Evolutionary conservation across 2,329 filamentous ascomycete genomes (phyloP), one percentile per base, ranked within the genome.

Genomic region (Incumbomyces lentus): DNA sequence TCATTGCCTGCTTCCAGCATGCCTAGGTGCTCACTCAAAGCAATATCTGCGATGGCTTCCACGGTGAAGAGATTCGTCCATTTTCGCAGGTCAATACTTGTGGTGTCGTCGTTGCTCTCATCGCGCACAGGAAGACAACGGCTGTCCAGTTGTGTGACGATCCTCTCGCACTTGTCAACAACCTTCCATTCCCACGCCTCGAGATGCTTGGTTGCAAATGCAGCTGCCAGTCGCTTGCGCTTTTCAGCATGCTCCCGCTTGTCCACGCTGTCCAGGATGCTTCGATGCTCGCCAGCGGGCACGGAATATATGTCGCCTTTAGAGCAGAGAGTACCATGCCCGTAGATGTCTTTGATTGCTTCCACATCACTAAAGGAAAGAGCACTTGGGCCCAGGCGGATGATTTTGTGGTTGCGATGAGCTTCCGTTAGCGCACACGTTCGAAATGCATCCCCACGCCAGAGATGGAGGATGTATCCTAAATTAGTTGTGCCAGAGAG

Each of bases 391-490:
- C 37, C 37, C 22, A 47, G 31, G 10, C 44, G 44, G 30, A 47
- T 35, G 7, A 47, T 17, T 0, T 52, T 52, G 13, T 56, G 47
- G 6, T 48, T 50, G 37, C 55, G 51, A 40, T 61, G 58, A 3
- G 53, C 54, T 39, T 60, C 43, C 10, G 53, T 40, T 3, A 59
- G 45, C 3, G 31, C 40, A 1, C 44, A 39, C 2, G 55, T 57
- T 19, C 39, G 39, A 49, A 67, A 67, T 5, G 12, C 5, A 22
- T 39, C 36, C 0, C 66, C 68, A 10, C 60, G 58, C 13, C 65
- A 64, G 1, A 71, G 67, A 14, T 72, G 60, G 3, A 68, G 50
- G 61, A 72, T 70, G 55, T 71, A 74, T 1, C 68, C 64, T 2
- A 75, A 52, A 35, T 67, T 64, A 7, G 67, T 67, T 36, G 72